Evolutionary conservation across 805 yeast genomes (phyloP).

Genomic region (Saccharomycopsis sp.): DNA sequence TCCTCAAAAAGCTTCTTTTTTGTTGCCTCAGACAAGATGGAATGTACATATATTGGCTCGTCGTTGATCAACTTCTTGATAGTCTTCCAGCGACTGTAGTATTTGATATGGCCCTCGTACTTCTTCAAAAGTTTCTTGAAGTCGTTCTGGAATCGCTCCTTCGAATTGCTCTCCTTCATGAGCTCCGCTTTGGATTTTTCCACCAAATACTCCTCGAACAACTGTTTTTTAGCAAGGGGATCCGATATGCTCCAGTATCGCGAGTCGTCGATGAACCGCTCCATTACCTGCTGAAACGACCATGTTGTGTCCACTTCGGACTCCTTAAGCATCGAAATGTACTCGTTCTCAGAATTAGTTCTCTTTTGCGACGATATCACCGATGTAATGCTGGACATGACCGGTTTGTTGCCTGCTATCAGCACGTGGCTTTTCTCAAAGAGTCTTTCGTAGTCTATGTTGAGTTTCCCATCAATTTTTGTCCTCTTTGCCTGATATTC

Average conservation of each 20-base stretch:
- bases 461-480: background rate
- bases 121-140: constrained; percentile 41
- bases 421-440: background rate
- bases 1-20: constrained; percentile 49
- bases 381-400: background rate
- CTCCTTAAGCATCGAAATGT: constrained; percentile 26
- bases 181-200: constrained; percentile 45
- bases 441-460: background rate
- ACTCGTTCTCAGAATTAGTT: background rate
- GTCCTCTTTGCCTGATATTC: background rate
- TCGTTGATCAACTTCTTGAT: constrained; percentile 46
- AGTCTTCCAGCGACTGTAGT: constrained; percentile 60
- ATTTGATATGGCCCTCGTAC: constrained; percentile 36
- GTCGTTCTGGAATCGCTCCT: constrained; percentile 50
- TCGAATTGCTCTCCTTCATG: constrained; percentile 43
- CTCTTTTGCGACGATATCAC: background rate
- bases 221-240: constrained; percentile 48
- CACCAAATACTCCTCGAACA: constrained; percentile 60
- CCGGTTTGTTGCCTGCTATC: background rate
- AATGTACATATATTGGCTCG: constrained; percentile 60
- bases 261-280: constrained; percentile 47
- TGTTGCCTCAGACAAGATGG: constrained; percentile 51
- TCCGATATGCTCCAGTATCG: constrained; percentile 64
- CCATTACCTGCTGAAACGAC: constrained; percentile 65
- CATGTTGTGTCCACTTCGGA: constrained; percentile 62